These are phyloP conservation scores for Curvularia eragrostidis DNA, from an alignment of 2,329 filamentous ascomycete genomes.

Conservation along the genomic window DNA sequence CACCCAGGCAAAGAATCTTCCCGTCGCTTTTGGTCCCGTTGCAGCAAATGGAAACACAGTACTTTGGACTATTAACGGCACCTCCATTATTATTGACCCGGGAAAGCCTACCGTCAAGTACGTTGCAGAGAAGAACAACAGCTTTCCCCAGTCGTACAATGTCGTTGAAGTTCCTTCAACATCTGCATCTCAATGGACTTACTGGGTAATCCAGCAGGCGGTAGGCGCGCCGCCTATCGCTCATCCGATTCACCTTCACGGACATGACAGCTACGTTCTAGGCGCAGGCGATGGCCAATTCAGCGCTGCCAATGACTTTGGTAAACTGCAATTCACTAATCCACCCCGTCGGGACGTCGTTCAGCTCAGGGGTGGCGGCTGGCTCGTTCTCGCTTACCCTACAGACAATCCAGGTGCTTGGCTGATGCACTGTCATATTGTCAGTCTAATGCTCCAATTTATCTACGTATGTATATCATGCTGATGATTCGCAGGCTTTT, in stretches of 20 bases:
- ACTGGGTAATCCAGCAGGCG: conserved; percentile 57
- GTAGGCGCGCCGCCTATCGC: conserved; percentile 46
- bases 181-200: conserved; percentile 47
- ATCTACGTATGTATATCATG: not conserved
- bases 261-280: conserved; percentile 36
- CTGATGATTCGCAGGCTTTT: conserved; percentile 20
- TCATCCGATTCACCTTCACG: conserved; percentile 42
- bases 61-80: conserved; percentile 53
- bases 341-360: conserved; percentile 47
- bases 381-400: conserved; percentile 59
- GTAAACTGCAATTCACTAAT: conserved; percentile 44
- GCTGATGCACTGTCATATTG: conserved; percentile 42
- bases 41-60: conserved; percentile 34
- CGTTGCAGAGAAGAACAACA: conserved; percentile 51
- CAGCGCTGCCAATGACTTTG: conserved; percentile 17
- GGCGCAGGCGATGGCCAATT: conserved; percentile 44
- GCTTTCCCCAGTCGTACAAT: conserved; percentile 51
- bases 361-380: conserved; percentile 41
- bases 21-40: conserved; percentile 41
- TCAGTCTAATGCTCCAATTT: not conserved
- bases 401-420: conserved; percentile 59
- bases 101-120: conserved; percentile 56
- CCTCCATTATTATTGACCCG: conserved; percentile 57
- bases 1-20: conserved; percentile 34
- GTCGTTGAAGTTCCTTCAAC: conserved; percentile 51